A percentile compares a stretch with the other conserved stretches of the same genome.
Conservation (phyloP, 2,329 filamentous ascomycete species). For the Alternaria triticina region DNA sequence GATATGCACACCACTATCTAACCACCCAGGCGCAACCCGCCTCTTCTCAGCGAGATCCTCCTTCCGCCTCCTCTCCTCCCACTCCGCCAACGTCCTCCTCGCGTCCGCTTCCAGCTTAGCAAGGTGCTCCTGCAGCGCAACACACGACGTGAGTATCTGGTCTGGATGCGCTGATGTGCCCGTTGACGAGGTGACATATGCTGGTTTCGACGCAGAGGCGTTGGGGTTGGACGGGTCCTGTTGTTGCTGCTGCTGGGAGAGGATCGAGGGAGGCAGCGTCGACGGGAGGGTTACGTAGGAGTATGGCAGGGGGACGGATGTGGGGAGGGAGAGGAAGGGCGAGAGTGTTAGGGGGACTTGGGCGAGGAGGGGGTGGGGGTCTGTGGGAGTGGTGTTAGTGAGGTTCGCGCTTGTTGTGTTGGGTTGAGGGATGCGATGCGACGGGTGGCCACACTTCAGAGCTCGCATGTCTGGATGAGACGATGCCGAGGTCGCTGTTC, state of each 20-base stretch:
- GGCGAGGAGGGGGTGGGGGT: slow-evolving; percentile 82
- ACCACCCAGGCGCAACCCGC: slow-evolving; percentile 78
- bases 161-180: slow-evolving; percentile 80
- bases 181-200: slow-evolving; percentile 77
- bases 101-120: slow-evolving; percentile 72
- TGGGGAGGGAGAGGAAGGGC: slow-evolving; percentile 89
- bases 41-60: slow-evolving; percentile 80
- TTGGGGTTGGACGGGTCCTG: slow-evolving; percentile 74
- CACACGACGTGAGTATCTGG: slow-evolving; percentile 83
- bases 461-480: not conserved
- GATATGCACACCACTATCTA: slow-evolving; percentile 71
- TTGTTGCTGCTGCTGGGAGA: slow-evolving; percentile 15
- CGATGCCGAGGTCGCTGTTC: not conserved
- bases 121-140: slow-evolving; percentile 77
- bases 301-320: slow-evolving; percentile 89
- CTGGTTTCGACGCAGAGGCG: slow-evolving; percentile 54
- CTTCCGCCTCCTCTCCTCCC: slow-evolving; percentile 70
- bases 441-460: not conserved
- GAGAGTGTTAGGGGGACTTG: slow-evolving; percentile 94
- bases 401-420: not conserved
- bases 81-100: slow-evolving; percentile 68
- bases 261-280: not conserved
- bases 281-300: slow-evolving; percentile 32
- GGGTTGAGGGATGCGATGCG: not conserved
- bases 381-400: slow-evolving; percentile 35